phyloP scores from a whole-genome alignment of 2,329 filamentous ascomycete species.

The Immersiporthe knoxdaviesiana region DNA sequence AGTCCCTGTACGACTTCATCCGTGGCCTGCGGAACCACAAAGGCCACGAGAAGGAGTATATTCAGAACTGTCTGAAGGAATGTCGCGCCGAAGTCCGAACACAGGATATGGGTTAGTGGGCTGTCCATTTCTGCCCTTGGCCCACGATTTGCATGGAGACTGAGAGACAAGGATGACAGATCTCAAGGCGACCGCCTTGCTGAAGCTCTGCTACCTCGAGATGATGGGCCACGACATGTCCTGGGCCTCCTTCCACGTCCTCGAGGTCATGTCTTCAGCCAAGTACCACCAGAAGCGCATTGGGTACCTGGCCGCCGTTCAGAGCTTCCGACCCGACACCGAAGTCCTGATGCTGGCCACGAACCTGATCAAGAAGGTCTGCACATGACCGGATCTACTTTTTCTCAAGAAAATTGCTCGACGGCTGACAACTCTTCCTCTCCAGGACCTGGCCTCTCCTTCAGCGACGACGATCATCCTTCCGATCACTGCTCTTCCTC shows the following conservation, averaged over 20 bases:
- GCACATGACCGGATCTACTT: slow-evolving; percentile 1
- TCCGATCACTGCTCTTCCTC: slow-evolving; percentile 87
- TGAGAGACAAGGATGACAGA: slow-evolving; percentile 56
- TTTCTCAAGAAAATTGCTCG: neutral
- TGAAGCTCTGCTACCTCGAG: slow-evolving; percentile 96
- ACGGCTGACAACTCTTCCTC: slow-evolving; percentile 12
- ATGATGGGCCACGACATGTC: slow-evolving; percentile 99
- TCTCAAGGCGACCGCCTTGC: slow-evolving; percentile 90
- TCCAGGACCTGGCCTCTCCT: slow-evolving; percentile 72
- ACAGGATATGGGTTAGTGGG: slow-evolving; percentile 81
- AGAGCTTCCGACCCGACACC: slow-evolving; percentile 93
- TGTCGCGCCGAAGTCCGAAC: slow-evolving; percentile 90
- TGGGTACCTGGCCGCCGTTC: slow-evolving; percentile 91
- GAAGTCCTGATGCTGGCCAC: slow-evolving; percentile 98
- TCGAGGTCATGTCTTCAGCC: slow-evolving; percentile 96
- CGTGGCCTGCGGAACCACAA: slow-evolving; percentile 94
- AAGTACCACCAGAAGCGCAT: slow-evolving; percentile 96
- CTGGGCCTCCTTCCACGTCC: slow-evolving; percentile 96
- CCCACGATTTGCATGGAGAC: neutral
- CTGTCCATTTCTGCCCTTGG: neutral
- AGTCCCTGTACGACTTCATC: slow-evolving; percentile 98
- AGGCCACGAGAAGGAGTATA: slow-evolving; percentile 92
- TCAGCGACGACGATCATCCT: slow-evolving; percentile 78
- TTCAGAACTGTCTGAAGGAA: slow-evolving; percentile 91
- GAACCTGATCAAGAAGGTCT: slow-evolving; percentile 90